A percentile compares a stretch with the other conserved stretches of the same genome.
These are phyloP conservation scores for Trichophyton schoenleinii DNA, from an alignment of 2,329 filamentous ascomycete species.

Conservation along the genomic window DNA sequence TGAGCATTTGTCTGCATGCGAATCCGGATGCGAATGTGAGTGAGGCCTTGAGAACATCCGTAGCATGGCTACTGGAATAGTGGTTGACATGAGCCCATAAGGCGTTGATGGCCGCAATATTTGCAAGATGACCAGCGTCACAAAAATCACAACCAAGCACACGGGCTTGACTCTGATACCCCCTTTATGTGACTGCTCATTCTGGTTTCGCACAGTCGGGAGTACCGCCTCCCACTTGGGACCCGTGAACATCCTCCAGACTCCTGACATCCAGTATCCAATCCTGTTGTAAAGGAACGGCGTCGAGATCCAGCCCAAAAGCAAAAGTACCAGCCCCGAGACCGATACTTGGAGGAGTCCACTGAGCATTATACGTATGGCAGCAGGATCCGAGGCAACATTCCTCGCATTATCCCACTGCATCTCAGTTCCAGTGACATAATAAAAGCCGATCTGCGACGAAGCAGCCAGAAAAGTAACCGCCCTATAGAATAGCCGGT, in stretches of 20 bases:
- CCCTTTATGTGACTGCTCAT: constrained; percentile 5
- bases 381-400: constrained; percentile 20
- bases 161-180: constrained; percentile 16
- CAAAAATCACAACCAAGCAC: constrained; percentile 5
- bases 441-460: constrained; percentile 22
- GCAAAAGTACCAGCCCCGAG: constrained; percentile 14
- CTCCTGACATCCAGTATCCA: constrained; percentile 16
- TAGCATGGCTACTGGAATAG: constrained; percentile 20
- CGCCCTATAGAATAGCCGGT: constrained; percentile 11
- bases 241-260: constrained; percentile 12
- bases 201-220: constrained; percentile 6
- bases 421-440: constrained; percentile 23
- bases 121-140: constrained; percentile 13
- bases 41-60: constrained; percentile 11
- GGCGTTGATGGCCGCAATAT: constrained; percentile 20
- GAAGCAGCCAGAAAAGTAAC: constrained; percentile 17
- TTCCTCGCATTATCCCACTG: constrained; percentile 22
- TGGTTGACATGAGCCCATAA: constrained; percentile 22
- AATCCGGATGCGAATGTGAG: neutral
- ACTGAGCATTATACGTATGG: constrained; percentile 21
- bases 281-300: constrained; percentile 15
- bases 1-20: neutral
- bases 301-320: constrained; percentile 16
- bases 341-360: constrained; percentile 20
- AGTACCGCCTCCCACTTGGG: constrained; percentile 14